phyloP scores from a whole-genome alignment of 495 filamentous ascomycete genomes.

The Aspergillus carlsbadensis region DNA sequence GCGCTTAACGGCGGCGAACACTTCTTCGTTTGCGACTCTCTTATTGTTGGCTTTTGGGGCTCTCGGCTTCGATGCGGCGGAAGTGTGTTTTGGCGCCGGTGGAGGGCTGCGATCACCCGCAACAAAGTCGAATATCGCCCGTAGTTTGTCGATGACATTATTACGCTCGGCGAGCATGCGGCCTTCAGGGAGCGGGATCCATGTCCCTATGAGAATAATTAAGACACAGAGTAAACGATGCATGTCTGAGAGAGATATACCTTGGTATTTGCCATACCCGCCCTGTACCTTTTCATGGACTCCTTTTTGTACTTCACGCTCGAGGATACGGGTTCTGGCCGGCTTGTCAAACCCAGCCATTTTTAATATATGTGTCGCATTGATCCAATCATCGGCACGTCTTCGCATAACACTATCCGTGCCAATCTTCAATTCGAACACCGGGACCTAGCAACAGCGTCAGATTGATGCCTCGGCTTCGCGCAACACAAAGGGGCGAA shows the following conservation, averaged over 20 bases:
- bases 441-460: constrained; percentile 65
- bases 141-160: constrained; percentile 75
- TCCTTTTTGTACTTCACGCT: constrained; percentile 95
- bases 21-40: constrained; percentile 35
- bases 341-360: constrained; percentile 84
- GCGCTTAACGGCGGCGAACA: constrained; percentile 40
- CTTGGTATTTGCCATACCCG: constrained; percentile 98
- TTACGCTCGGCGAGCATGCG: constrained; percentile 80
- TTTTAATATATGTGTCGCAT: constrained; percentile 95
- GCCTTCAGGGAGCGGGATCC: constrained; percentile 87
- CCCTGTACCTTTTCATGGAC: constrained; percentile 97
- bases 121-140: constrained; percentile 84
- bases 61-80: constrained; percentile 65
- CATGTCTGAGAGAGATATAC: constrained; percentile 37
- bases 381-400: constrained; percentile 84
- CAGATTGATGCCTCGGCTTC: not conserved
- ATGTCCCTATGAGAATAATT: constrained; percentile 65
- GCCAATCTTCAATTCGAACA: constrained; percentile 83
- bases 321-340: constrained; percentile 87
- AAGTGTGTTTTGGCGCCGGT: constrained; percentile 86
- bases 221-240: constrained; percentile 13
- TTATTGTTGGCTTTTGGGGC: constrained; percentile 52
- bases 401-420: constrained; percentile 87
- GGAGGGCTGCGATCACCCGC: constrained; percentile 85
- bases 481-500: not conserved